These are phyloP conservation scores for Cordia subcordata DNA, from an alignment of 257 asterid species.

Conservation along the genomic window DNA sequence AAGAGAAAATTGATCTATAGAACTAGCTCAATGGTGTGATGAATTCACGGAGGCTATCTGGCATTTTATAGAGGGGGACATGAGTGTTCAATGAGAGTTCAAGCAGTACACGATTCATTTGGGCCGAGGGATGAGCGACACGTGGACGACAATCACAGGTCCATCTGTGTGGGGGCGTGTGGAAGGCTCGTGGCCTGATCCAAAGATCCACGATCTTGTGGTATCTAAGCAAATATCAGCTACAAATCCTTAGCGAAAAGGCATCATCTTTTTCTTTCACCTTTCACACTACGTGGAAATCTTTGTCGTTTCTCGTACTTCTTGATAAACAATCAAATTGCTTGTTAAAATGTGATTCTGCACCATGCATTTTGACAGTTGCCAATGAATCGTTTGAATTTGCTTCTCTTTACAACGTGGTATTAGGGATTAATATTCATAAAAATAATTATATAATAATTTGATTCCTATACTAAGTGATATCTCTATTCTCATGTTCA, in stretches of 20 bases:
- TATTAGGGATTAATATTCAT: no score
- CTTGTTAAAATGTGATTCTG: no score
- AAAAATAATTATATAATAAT: no score
- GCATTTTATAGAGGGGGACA: background rate
- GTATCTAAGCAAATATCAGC: constrained; percentile 17
- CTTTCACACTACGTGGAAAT: constrained; percentile 33
- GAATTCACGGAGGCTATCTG: background rate
- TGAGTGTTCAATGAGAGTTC: background rate
- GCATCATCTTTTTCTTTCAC: constrained; percentile 8
- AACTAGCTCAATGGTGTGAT: no score
- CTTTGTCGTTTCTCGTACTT: no score
- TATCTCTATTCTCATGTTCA: no score
- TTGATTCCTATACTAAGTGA: no score
- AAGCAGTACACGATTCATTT: constrained; percentile 4
- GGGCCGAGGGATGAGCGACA: constrained; percentile 23
- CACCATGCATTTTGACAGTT: no score
- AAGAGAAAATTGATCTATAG: no score
- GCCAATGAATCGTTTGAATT: no score
- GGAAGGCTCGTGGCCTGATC: constrained; percentile 46
- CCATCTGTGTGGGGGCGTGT: constrained; percentile 43
- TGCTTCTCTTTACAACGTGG: no score
- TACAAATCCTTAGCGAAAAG: constrained; percentile 8
- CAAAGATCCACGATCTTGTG: constrained; percentile 27
- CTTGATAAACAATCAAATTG: no score
- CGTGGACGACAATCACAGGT: constrained; percentile 15